Evolutionary conservation across 2,329 filamentous ascomycete genomes (phyloP).

Genomic region (Aspergillus spinulosporus): DNA sequence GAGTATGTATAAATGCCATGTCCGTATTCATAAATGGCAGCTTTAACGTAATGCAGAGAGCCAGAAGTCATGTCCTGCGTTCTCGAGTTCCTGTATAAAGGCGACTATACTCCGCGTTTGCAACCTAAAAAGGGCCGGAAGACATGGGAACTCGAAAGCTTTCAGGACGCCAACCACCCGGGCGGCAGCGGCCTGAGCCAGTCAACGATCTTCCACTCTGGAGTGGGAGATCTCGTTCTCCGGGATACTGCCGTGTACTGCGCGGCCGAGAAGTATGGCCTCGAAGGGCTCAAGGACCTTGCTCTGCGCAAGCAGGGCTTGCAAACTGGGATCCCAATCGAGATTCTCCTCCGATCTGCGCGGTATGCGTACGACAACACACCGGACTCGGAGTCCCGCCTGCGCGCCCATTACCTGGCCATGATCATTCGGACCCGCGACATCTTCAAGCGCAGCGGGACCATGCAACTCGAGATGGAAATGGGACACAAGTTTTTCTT

Average conservation of each 20-base stretch:
- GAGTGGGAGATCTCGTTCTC: constrained; percentile 73
- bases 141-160: constrained; percentile 86
- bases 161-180: constrained; percentile 53
- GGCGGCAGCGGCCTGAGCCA: constrained; percentile 65
- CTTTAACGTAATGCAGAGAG: constrained; percentile 56
- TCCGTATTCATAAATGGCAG: neutral
- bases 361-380: constrained; percentile 96
- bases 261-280: constrained; percentile 81
- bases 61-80: constrained; percentile 90
- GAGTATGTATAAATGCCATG: constrained; percentile 41
- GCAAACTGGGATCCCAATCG: constrained; percentile 88
- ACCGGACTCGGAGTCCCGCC: constrained; percentile 84
- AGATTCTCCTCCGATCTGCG: constrained; percentile 85
- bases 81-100: constrained; percentile 96
- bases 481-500: constrained; percentile 93
- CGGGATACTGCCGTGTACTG: constrained; percentile 95
- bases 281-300: constrained; percentile 89
- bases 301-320: constrained; percentile 92
- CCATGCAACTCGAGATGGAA: constrained; percentile 99
- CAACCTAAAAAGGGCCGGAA: constrained; percentile 81
- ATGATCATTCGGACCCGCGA: constrained; percentile 96
- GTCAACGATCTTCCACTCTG: constrained; percentile 75
- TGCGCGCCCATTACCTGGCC: constrained; percentile 95
- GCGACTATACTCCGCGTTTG: constrained; percentile 89
- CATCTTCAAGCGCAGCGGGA: constrained; percentile 97